These are phyloP conservation scores for Eremothecium cymbalariae DNA, from an alignment of 1,139 yeast species.

Conservation along the genomic window DNA sequence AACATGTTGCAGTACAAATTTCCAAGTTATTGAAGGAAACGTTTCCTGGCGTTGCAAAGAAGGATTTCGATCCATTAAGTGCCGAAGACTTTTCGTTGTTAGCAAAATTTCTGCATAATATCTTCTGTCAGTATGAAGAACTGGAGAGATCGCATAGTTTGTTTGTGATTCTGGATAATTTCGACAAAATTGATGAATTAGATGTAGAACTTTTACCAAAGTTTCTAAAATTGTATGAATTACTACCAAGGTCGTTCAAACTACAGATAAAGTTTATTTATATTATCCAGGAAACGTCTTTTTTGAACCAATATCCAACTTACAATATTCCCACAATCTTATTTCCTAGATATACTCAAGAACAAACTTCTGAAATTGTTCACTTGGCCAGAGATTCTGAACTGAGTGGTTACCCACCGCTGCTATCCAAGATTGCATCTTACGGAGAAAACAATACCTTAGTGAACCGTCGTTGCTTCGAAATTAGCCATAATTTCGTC, in stretches of 20 bases:
- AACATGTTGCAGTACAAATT: slow-evolving; percentile 24
- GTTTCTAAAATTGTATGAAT: slow-evolving; percentile 25
- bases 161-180: slow-evolving; percentile 26
- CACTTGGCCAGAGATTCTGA: slow-evolving; percentile 15
- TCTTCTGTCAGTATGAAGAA: slow-evolving; percentile 16
- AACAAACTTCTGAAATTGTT: slow-evolving; percentile 22
- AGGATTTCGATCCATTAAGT: slow-evolving; percentile 25
- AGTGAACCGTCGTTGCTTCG: slow-evolving; percentile 8
- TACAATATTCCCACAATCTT: slow-evolving; percentile 24
- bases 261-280: slow-evolving; percentile 23
- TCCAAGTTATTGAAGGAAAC: slow-evolving; percentile 15
- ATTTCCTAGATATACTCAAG: slow-evolving; percentile 27
- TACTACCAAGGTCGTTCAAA: slow-evolving; percentile 15
- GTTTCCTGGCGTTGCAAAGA: slow-evolving; percentile 13
- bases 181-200: slow-evolving; percentile 28
- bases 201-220: slow-evolving; percentile 27
- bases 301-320: slow-evolving; percentile 24
- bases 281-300: slow-evolving; percentile 20
- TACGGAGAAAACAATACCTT: slow-evolving; percentile 7
- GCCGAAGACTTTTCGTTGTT: slow-evolving; percentile 28
- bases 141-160: slow-evolving; percentile 13
- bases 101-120: slow-evolving; percentile 17
- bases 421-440: slow-evolving; percentile 9
- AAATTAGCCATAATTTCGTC: slow-evolving; percentile 21
- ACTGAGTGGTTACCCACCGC: slow-evolving; percentile 12